These are phyloP conservation scores for Claviceps quebecensis DNA, from an alignment of 2,329 filamentous ascomycete species.

Conservation along the genomic window DNA sequence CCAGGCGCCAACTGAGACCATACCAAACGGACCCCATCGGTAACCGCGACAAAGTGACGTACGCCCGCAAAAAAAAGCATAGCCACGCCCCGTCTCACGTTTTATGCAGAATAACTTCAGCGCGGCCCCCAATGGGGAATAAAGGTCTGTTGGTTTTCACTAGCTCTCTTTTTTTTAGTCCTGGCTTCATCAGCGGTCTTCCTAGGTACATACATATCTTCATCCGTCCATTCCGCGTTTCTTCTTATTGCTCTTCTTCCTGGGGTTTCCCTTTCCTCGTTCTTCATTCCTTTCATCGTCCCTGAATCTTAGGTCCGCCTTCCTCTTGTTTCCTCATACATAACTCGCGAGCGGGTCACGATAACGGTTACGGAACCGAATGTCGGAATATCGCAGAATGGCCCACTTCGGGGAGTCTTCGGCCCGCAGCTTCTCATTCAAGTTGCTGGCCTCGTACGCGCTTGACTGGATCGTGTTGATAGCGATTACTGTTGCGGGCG, in stretches of 20 bases:
- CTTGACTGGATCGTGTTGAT: conserved; percentile 62
- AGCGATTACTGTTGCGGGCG: conserved; percentile 41
- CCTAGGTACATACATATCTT: neutral
- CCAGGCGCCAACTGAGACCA: neutral
- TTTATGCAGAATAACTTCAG: too few species aligned
- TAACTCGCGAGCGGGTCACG: neutral
- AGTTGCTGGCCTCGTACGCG: conserved; percentile 48
- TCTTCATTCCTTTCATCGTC: too few species aligned
- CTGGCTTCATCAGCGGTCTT: too few species aligned
- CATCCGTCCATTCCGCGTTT: neutral
- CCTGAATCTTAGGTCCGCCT: neutral
- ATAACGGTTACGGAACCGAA: conserved; percentile 5
- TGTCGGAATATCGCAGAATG: conserved; percentile 18
- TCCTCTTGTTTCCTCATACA: neutral
- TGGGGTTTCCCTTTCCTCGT: too few species aligned
- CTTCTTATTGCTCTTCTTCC: neutral
- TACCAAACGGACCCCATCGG: neutral
- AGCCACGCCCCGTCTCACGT: neutral
- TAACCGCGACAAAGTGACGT: neutral
- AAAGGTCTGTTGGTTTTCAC: too few species aligned
- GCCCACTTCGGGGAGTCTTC: conserved; percentile 10
- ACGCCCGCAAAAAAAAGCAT: neutral
- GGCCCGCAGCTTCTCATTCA: conserved; percentile 15
- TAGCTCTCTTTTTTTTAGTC: too few species aligned
- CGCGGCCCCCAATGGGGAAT: too few species aligned